Evolutionary conservation across 768 basidiomycete species (phyloP), one percentile per base, ranked within the genome.

Genomic region (Chalciporus piperatus): DNA sequence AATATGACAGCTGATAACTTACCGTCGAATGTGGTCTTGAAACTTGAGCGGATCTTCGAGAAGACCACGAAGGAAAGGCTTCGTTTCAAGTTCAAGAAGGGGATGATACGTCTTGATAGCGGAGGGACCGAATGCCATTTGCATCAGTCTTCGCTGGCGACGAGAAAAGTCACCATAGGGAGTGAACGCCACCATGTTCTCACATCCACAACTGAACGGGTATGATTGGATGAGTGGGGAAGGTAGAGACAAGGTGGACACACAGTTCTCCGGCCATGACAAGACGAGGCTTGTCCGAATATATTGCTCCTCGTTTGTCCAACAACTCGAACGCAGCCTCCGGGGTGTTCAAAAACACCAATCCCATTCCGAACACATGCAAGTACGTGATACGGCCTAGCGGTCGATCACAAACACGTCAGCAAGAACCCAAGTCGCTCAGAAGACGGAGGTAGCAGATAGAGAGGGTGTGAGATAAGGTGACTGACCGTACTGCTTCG

Each of bases 211-310:
- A 16, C 71, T 74, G 52, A 52, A 38, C 16, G 3, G 10, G 45
- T 35, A 52, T 52, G 45, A 48, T 50, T 55, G 51, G 38, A 30
- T 10, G 33, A 4, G 16, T 2, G 22, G 37, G 13, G 20, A 13
- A 4, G 5, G 30, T 11, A 27, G 45, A 16, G 16, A 17, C 16
- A 6, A 28, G 14, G 1, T 3, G 41, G 22, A 80, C 84, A 61
- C 59, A 88, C 78, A 89, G 72, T 46, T 90, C 86, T 20, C 83
- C 81, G 13, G 71, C 73, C 88, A 91, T 89, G 40, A 85, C 74
- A 20, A 88, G 70, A 22, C 72, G 69, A 0, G 85, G 85, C 64
- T 85, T 87, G 70, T 89, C 89, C 8, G 87, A 83, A 65, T 89
- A 90, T 25, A 88, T 82, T 9, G 77, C 70, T 7, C 87, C 85